phyloP scores from a whole-genome alignment of 495 filamentous ascomycete genomes.

The Xylaria palmicola region DNA sequence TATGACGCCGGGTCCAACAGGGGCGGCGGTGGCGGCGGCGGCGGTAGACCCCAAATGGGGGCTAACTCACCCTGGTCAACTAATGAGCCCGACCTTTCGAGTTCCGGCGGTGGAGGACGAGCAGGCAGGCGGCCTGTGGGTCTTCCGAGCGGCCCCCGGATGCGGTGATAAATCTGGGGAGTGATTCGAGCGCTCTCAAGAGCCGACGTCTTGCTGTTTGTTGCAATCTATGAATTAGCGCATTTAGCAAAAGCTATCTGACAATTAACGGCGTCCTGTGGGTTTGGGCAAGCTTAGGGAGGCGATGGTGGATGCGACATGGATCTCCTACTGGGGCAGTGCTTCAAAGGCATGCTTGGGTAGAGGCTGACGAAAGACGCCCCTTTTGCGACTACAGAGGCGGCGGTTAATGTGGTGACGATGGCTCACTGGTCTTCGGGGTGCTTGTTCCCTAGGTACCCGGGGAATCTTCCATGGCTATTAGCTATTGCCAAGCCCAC shows the following conservation, averaged over 20 bases:
- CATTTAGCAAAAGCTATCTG: not conserved
- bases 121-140: slow-evolving; percentile 37
- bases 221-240: not conserved
- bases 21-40: slow-evolving; percentile 30
- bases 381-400: too few species aligned
- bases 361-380: too few species aligned
- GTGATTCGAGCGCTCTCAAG: not conserved
- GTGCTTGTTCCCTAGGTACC: not conserved
- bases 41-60: slow-evolving; percentile 44
- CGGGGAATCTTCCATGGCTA: not conserved
- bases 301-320: too few species aligned
- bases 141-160: slow-evolving; percentile 42
- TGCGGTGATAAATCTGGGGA: slow-evolving; percentile 31
- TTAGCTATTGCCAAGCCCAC: not conserved
- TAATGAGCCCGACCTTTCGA: slow-evolving; percentile 39
- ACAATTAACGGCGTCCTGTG: not conserved
- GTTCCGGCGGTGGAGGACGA: slow-evolving; percentile 36
- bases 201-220: not conserved
- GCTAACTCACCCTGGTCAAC: slow-evolving; percentile 49
- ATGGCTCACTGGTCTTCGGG: not conserved
- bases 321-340: too few species aligned
- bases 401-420: too few species aligned
- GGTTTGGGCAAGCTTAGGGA: not conserved
- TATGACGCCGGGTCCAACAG: slow-evolving; percentile 28
- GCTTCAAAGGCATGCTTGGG: too few species aligned